phyloP scores from a whole-genome alignment of 306 rosid genomes.

The Morella rubra region DNA sequence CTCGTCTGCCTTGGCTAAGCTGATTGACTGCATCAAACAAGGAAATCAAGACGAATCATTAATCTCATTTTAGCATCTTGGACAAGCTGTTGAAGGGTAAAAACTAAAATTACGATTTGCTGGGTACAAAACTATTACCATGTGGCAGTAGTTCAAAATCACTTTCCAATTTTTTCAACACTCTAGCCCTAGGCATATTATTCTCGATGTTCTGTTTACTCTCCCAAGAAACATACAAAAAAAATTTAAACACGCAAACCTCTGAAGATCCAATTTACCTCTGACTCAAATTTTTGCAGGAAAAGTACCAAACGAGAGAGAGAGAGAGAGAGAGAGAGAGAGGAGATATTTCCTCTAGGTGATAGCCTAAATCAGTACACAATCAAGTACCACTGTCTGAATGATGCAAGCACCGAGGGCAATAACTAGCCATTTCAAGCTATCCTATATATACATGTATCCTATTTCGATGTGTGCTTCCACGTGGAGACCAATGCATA shows the following conservation, averaged over 20 bases:
- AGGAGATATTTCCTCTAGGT: too few species aligned
- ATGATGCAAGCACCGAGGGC: neutral
- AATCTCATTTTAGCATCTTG: neutral
- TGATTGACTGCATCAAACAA: conserved; percentile 66
- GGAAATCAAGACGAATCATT: neutral
- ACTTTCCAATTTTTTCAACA: neutral
- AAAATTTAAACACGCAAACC: too few species aligned
- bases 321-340: too few species aligned
- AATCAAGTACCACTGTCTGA: neutral
- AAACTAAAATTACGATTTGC: neutral
- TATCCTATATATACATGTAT: neutral
- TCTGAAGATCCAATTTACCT: neutral
- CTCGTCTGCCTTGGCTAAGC: conserved; percentile 87
- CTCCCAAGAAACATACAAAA: too few species aligned
- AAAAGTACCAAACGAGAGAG: neutral
- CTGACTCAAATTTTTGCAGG: neutral
- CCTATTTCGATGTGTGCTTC: neutral
- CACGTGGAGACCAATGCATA: conserved; percentile 1
- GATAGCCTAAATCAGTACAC: too few species aligned
- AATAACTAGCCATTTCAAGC: neutral
- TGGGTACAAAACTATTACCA: neutral
- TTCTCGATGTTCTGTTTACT: neutral
- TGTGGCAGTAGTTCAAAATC: neutral
- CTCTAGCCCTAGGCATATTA: neutral
- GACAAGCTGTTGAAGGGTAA: neutral